phyloP scores from a whole-genome alignment of 148 eudicot genomes.

The Simmondsia chinensis region DNA sequence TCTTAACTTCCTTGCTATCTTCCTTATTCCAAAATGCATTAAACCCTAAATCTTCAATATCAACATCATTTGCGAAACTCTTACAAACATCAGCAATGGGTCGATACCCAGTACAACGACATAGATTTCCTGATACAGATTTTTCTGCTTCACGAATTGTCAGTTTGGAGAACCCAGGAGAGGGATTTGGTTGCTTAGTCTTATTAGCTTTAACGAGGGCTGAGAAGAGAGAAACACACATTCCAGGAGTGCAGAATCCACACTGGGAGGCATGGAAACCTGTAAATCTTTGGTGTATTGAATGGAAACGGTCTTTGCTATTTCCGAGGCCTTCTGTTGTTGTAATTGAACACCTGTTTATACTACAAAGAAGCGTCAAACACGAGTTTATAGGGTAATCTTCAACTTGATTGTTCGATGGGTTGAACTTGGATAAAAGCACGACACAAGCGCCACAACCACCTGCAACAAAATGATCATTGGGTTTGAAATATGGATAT shows the following conservation, averaged over 20 bases:
- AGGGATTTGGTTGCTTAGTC: constrained; percentile 20
- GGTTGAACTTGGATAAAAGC: constrained; percentile 66
- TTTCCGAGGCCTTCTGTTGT: constrained; percentile 93
- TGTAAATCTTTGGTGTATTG: constrained; percentile 80
- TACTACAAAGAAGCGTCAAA: constrained; percentile 81
- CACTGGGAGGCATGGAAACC: constrained; percentile 96
- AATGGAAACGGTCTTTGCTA: constrained; percentile 79
- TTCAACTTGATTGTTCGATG: constrained; percentile 35
- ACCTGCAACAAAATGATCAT: constrained; percentile 40
- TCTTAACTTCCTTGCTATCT: constrained; percentile 40
- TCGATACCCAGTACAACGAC: constrained; percentile 96
- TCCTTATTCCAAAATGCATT: constrained; percentile 70
- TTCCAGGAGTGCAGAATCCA: constrained; percentile 96
- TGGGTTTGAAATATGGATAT: not conserved
- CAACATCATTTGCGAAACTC: constrained; percentile 82
- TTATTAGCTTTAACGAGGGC: constrained; percentile 77
- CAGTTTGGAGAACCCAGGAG: constrained; percentile 70
- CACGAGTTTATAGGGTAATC: constrained; percentile 64
- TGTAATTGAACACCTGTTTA: constrained; percentile 74
- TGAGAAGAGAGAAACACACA: constrained; percentile 82
- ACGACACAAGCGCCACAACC: constrained; percentile 95
- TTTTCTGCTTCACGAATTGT: constrained; percentile 70
- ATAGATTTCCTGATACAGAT: constrained; percentile 74
- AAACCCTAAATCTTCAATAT: constrained; percentile 83
- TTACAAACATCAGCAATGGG: constrained; percentile 94